phyloP scores from a whole-genome alignment of 805 yeast genomes.

The Candida chauliodis region DNA sequence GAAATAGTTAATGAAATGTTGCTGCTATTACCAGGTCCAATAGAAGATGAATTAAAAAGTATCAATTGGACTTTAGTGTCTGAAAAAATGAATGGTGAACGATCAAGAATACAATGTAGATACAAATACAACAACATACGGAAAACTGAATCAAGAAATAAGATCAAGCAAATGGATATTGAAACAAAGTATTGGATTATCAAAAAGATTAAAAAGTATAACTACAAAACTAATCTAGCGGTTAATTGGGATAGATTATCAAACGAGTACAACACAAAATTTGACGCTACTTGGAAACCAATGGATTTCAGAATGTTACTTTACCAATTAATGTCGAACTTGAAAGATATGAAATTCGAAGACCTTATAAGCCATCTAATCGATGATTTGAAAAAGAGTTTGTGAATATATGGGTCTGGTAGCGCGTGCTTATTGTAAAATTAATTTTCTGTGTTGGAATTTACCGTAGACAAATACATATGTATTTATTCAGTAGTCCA shows the following conservation, averaged over 20 bases:
- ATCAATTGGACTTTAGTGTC: conserved; percentile 92
- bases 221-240: conserved; percentile 21
- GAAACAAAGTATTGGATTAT: conserved; percentile 38
- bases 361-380: conserved; percentile 15
- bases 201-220: conserved; percentile 23
- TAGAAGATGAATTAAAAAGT: conserved; percentile 13
- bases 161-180: conserved; percentile 29
- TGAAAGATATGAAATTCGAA: conserved; percentile 37
- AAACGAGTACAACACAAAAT: conserved; percentile 21
- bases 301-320: conserved; percentile 60
- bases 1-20: conserved; percentile 20
- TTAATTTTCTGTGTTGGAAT: background rate
- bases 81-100: conserved; percentile 82
- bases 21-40: conserved; percentile 1
- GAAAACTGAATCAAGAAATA: conserved; percentile 47
- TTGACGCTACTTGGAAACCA: conserved; percentile 46
- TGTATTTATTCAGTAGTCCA: conserved; percentile 4
- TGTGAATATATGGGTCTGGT: background rate
- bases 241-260: conserved; percentile 36
- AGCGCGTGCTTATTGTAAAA: no score
- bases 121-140: conserved; percentile 89
- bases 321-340: conserved; percentile 52
- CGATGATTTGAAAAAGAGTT: conserved; percentile 8
- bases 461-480: background rate
- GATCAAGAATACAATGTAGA: conserved; percentile 92